Evolutionary conservation across 2,329 filamentous ascomycete genomes (phyloP).

Genomic region (Pyricularia grisea): DNA sequence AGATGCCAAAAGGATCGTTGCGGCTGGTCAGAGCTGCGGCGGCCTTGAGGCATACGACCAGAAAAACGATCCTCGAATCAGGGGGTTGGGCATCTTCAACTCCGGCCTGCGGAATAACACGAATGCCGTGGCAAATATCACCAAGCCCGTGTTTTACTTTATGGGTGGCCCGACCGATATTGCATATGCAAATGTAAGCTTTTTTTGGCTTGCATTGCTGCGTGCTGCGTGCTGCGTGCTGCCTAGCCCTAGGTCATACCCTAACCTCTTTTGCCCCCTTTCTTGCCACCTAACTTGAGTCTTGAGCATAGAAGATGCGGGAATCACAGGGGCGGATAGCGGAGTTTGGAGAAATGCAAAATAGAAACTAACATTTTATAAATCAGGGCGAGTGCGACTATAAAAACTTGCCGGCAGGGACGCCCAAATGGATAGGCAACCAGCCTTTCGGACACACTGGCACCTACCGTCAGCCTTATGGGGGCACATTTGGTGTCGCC

Average conservation of each 20-base stretch:
- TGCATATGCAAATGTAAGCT: conserved; percentile 1
- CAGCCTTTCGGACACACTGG: neutral
- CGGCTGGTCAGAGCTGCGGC: conserved; percentile 19
- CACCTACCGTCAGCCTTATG: conserved; percentile 1
- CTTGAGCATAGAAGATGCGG: neutral
- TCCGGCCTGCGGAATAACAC: conserved; percentile 9
- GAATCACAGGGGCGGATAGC: no score
- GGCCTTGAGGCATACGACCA: conserved; percentile 17
- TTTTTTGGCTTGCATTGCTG: no score
- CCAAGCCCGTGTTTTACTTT: conserved; percentile 7
- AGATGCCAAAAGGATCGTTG: conserved; percentile 15
- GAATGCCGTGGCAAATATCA: neutral
- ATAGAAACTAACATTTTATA: neutral
- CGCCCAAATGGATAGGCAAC: conserved; percentile 3
- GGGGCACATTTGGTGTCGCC: conserved; percentile 1
- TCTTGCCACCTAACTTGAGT: neutral
- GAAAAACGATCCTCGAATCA: conserved; percentile 12
- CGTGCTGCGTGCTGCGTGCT: neutral
- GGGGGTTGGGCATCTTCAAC: conserved; percentile 16
- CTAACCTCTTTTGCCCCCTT: neutral
- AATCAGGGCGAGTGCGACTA: no score
- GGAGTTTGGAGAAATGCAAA: no score
- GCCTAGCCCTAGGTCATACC: neutral
- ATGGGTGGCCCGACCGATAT: conserved; percentile 2
- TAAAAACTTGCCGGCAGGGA: neutral